These are phyloP conservation scores for Medicago truncatula DNA, from an alignment of 306 rosid species.

Conservation along the genomic window MtrunA17r5.0-ANR NC_053045.1:45199501-45200000, in stretches of 20 bases:
- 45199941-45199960: background rate
- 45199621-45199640: slow-evolving; percentile 98
- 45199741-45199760: slow-evolving; percentile 99
- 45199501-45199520: background rate
- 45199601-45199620: slow-evolving; percentile 94
- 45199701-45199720: slow-evolving; percentile 2
- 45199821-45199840: slow-evolving; percentile 91
- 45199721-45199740: slow-evolving; percentile 45
- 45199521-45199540: slow-evolving; percentile 30
- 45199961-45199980: slow-evolving; percentile 18
- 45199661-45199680: slow-evolving; percentile 26
- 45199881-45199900: slow-evolving; percentile 25
- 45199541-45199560: slow-evolving; percentile 57
- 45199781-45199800: slow-evolving; percentile 92
- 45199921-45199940: background rate
- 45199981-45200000: too few relatives aligned
- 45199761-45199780: slow-evolving; percentile 95
- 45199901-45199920: background rate
- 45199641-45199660: slow-evolving; percentile 57
- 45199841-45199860: slow-evolving; percentile 98
- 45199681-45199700: background rate
- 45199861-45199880: slow-evolving; percentile 78
- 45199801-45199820: slow-evolving; percentile 89
- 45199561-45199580: slow-evolving; percentile 66
- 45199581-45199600: slow-evolving; percentile 80